Base-by-base conservation (phyloP, 2,329 filamentous ascomycete genomes). In the Stachybotrys elegans region DNA sequence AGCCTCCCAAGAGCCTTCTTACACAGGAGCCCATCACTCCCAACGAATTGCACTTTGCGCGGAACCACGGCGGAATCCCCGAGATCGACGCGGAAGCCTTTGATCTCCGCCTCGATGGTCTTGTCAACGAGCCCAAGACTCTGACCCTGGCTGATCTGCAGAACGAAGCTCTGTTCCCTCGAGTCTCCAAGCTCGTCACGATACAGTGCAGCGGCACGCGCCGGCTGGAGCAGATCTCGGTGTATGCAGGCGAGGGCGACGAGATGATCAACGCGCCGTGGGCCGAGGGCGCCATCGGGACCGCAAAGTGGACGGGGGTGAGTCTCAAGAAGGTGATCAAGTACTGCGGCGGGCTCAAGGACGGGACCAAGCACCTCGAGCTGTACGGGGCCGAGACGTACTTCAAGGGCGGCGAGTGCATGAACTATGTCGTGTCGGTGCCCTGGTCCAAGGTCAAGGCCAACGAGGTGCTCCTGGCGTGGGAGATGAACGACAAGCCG, bases 61-160 rank as follows among this genome's bases (percentile, higher is more conserved):
- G 84, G 7, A 88, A 88, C 47, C 84, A 88, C 48, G 83, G 84
- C 9, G 83, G 84, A 0, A 79, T 88, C 16, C 85, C 84, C 0
- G 66, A 76, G 6, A 86, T 88, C 43, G 73, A 84, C 7, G 63
- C 71, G 2, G 69, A 77, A 0, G 66, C 73, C 4, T 83, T 67
- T 54, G 71, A 65, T 20, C 67, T 84, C 14, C 62, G 67, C 2
- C 59, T 87, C 5, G 78, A 80, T 45, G 82, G 83, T 0, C 66
- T 84, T 0, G 83, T 86, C 4, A 73, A 74, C 5, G 66, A 75
- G 4, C 80, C 82, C 0, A 72, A 73, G 43, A 67, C 58, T 2
- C 70, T 85, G 42, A 81, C 76, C 0, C 53, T 87, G 0, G 68
- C 70, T 0, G 79, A 86, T 5, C 62, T 87, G 2, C 73, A 78